These are phyloP conservation scores for Stephanodiscus minutulus DNA, from an alignment of 108 stramenopile genomes.

Conservation along the genomic window DNA sequence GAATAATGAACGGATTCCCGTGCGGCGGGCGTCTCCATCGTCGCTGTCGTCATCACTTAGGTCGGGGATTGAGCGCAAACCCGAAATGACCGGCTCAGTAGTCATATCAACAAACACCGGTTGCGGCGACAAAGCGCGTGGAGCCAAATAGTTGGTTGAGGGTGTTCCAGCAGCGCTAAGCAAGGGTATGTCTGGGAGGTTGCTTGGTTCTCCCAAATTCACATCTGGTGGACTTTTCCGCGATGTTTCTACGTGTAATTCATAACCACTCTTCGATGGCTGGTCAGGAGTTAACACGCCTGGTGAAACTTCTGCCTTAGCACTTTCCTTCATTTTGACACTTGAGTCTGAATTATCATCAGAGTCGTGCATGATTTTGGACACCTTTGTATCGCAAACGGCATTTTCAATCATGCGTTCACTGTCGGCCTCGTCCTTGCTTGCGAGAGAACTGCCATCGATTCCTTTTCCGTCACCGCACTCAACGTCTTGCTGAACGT, in stretches of 20 bases:
- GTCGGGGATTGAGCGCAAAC: background rate
- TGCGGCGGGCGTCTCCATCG: constrained; percentile 8
- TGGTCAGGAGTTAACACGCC: background rate
- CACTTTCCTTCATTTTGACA: background rate
- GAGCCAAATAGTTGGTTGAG: background rate
- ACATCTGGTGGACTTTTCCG: background rate
- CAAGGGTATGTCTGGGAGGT: background rate
- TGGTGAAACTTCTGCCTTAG: background rate
- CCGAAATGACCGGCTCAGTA: background rate
- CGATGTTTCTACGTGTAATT: background rate
- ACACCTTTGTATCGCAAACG: background rate
- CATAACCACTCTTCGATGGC: background rate
- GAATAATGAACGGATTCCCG: constrained; percentile 13
- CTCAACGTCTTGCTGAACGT: constrained; percentile 1
- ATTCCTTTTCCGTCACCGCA: background rate
- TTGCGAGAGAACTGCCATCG: background rate
- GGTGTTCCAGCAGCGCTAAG: background rate
- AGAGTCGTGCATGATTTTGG: background rate
- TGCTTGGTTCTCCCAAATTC: background rate
- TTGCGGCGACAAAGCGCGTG: background rate
- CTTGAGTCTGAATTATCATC: background rate
- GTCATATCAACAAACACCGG: background rate
- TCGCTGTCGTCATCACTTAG: constrained; percentile 13
- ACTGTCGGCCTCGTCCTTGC: background rate
- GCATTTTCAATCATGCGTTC: background rate